phyloP scores from a whole-genome alignment of 768 basidiomycete species.

The Termitomyces sp. region DNA sequence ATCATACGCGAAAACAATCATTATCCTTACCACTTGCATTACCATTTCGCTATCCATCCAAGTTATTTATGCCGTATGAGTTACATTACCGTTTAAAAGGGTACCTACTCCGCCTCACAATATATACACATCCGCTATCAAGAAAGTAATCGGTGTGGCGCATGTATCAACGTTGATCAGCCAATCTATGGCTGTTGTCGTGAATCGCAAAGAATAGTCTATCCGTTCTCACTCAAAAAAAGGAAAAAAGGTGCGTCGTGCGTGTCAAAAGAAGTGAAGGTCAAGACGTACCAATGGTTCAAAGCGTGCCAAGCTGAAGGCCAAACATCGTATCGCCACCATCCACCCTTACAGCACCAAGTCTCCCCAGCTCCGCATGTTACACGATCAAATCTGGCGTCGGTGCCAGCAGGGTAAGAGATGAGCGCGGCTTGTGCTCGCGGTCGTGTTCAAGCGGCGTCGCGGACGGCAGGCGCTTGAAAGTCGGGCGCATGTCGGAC shows the following conservation, averaged over 20 bases:
- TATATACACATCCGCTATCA: no score
- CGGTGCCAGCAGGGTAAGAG: not conserved
- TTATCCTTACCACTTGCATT: no score
- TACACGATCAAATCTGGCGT: not conserved
- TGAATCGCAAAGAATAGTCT: no score
- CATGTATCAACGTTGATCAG: no score
- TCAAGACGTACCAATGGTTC: not conserved
- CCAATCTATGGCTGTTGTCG: no score
- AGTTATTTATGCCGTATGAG: no score
- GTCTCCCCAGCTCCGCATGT: conserved; percentile 26
- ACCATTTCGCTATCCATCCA: no score
- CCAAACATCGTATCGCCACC: not conserved
- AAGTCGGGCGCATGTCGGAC: not conserved
- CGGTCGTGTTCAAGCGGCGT: conserved; percentile 2
- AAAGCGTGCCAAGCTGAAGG: not conserved
- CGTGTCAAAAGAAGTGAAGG: not conserved
- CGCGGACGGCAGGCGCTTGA: conserved; percentile 2
- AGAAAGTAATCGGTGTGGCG: no score
- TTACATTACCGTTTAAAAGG: no score
- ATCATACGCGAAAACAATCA: no score
- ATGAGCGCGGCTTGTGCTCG: not conserved
- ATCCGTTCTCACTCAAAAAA: not conserved
- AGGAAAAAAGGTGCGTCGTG: not conserved
- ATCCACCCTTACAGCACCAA: not conserved
- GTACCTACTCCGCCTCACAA: no score